Evolutionary conservation across 1,284 basidiomycete species (phyloP).

Genomic region (Malassezia vespertilionis): DNA sequence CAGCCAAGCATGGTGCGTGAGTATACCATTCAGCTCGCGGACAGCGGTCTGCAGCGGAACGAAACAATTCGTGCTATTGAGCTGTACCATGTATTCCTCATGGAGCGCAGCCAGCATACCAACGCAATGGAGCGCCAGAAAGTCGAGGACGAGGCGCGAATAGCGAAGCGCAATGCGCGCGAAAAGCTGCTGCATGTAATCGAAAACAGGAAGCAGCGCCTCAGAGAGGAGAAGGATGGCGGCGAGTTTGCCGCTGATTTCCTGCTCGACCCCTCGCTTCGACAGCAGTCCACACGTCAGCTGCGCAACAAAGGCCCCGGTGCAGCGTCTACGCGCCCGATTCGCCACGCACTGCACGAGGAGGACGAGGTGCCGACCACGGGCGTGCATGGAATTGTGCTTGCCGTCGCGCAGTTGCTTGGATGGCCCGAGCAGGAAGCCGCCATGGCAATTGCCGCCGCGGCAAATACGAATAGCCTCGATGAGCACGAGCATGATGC

Average conservation of each 20-base stretch:
- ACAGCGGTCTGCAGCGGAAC: conserved; percentile 32
- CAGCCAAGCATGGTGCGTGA: conserved; percentile 32
- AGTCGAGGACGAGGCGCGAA: conserved; percentile 38
- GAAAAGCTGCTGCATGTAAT: conserved; percentile 40
- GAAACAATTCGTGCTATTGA: conserved; percentile 30
- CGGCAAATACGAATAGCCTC: neutral
- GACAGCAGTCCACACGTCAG: conserved; percentile 45
- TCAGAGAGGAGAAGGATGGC: conserved; percentile 42
- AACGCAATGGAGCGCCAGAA: conserved; percentile 34
- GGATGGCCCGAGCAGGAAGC: conserved; percentile 14
- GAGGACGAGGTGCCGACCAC: conserved; percentile 17
- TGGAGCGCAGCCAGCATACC: conserved; percentile 30
- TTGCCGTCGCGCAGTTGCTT: conserved; percentile 16
- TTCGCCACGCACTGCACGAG: conserved; percentile 13
- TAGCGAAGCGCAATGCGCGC: conserved; percentile 34
- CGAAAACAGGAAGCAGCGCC: conserved; percentile 36
- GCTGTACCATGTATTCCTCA: conserved; percentile 37
- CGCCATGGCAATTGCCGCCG: conserved; percentile 5
- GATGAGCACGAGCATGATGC: neutral
- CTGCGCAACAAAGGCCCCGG: conserved; percentile 38
- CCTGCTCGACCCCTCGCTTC: conserved; percentile 21
- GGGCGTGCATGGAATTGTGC: conserved; percentile 17
- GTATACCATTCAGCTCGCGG: conserved; percentile 35
- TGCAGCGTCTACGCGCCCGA: conserved; percentile 8
- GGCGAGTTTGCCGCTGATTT: conserved; percentile 35